Conservation (phyloP, 352 stramenopile genomes). For the Phytophthora citricola region DNA sequence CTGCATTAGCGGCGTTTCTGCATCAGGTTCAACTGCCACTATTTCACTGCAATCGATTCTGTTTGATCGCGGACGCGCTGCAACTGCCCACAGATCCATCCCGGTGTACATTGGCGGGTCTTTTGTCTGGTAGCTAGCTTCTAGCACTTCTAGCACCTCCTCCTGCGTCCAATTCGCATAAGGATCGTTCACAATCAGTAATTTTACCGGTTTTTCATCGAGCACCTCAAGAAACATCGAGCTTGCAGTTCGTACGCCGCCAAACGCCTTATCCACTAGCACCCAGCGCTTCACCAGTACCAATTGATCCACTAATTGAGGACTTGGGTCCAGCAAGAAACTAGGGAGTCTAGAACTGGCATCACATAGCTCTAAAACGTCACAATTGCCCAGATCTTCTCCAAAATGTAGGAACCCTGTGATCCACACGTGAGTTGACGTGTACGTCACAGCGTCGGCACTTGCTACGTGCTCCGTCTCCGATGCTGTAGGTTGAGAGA, state of each 20-base stretch:
- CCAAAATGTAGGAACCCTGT: slow-evolving; percentile 57
- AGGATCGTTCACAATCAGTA: slow-evolving; percentile 2
- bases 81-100: slow-evolving; percentile 30
- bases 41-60: background rate
- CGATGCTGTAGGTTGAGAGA: slow-evolving; percentile 3
- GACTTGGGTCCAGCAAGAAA: slow-evolving; percentile 47
- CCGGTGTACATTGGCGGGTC: slow-evolving; percentile 61
- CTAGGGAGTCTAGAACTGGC: slow-evolving; percentile 32
- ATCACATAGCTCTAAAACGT: slow-evolving; percentile 50
- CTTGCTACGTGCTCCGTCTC: slow-evolving; percentile 1
- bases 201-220: slow-evolving; percentile 16
- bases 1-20: slow-evolving; percentile 10
- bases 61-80: background rate
- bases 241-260: slow-evolving; percentile 5
- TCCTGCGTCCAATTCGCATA: slow-evolving; percentile 21
- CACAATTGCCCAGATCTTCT: slow-evolving; percentile 20
- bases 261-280: slow-evolving; percentile 42
- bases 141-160: slow-evolving; percentile 36
- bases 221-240: slow-evolving; percentile 55
- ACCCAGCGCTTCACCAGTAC: slow-evolving; percentile 70
- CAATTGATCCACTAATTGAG: slow-evolving; percentile 49
- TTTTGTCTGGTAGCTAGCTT: slow-evolving; percentile 38
- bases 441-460: slow-evolving; percentile 34
- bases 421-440: slow-evolving; percentile 48
- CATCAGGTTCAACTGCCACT: background rate